Percentiles rank a stretch among this genome's conserved stretches.
Evolutionary conservation across 2,329 filamentous ascomycete genomes (phyloP).

Genomic region (Leptographium lundbergii): DNA sequence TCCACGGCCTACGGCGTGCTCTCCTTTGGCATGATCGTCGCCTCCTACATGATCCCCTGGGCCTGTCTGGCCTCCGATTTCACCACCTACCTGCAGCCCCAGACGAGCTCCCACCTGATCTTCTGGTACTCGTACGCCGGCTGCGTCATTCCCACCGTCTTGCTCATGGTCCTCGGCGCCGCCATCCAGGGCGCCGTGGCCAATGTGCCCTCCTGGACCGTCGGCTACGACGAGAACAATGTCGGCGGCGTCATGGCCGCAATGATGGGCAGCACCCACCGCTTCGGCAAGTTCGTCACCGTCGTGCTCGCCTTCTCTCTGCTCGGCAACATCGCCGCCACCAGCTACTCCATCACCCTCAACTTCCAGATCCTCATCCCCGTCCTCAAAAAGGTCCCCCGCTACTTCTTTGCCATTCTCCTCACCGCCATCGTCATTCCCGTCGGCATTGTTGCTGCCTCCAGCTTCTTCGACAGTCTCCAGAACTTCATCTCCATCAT

Average conservation of each 20-base stretch:
- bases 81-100: constrained; percentile 33
- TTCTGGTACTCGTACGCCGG: constrained; percentile 46
- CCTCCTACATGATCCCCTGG: constrained; percentile 52
- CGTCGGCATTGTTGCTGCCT: constrained; percentile 25
- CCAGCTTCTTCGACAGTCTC: constrained; percentile 26
- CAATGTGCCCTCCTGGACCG: constrained; percentile 38
- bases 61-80: constrained; percentile 46
- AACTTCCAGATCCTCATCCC: constrained; percentile 40
- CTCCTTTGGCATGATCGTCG: constrained; percentile 47
- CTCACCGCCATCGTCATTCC: constrained; percentile 28
- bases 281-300: constrained; percentile 50
- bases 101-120: constrained; percentile 17
- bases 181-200: constrained; percentile 49
- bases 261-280: constrained; percentile 44
- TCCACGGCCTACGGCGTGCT: constrained; percentile 19
- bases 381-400: constrained; percentile 24
- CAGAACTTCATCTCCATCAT: constrained; percentile 32
- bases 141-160: constrained; percentile 38
- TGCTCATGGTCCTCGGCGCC: constrained; percentile 50
- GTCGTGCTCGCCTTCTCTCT: constrained; percentile 45
- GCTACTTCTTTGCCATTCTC: constrained; percentile 27
- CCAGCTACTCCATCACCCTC: constrained; percentile 49
- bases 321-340: constrained; percentile 46
- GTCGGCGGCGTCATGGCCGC: constrained; percentile 46
- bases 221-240: constrained; percentile 36